Conservation (phyloP, 179 eudicot species). For the Beta corolliflora region DNA sequence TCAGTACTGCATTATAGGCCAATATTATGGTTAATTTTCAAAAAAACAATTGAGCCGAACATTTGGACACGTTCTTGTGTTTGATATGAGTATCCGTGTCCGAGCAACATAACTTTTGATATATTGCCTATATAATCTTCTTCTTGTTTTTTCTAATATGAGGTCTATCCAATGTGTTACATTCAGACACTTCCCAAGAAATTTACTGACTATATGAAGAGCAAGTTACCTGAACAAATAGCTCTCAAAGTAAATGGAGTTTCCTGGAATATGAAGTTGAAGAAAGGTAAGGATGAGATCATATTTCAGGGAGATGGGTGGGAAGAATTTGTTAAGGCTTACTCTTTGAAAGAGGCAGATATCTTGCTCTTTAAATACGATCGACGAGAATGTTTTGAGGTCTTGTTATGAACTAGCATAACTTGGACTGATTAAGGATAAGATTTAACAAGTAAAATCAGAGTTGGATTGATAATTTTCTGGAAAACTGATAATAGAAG, state of each 20-base stretch:
- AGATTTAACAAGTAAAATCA: too few relatives aligned
- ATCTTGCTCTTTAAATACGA: constrained; percentile 44
- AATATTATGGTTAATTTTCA: too few relatives aligned
- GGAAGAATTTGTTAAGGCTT: constrained; percentile 45
- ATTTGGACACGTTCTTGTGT: too few relatives aligned
- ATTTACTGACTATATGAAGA: constrained; percentile 38
- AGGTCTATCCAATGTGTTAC: neutral
- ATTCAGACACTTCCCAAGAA: constrained; percentile 52
- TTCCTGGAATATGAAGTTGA: constrained; percentile 43
- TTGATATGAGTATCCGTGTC: too few relatives aligned
- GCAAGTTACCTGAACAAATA: constrained; percentile 26
- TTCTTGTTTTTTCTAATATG: neutral
- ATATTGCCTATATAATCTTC: neutral
- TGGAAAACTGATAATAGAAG: too few relatives aligned
- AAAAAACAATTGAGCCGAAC: too few relatives aligned
- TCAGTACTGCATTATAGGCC: too few relatives aligned
- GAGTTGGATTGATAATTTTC: too few relatives aligned
- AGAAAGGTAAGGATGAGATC: constrained; percentile 24
- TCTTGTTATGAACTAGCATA: too few relatives aligned
- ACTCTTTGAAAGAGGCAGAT: constrained; percentile 40
- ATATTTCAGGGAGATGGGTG: constrained; percentile 38
- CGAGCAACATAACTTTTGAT: too few relatives aligned
- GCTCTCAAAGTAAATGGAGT: constrained; percentile 44
- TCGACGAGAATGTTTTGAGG: constrained; percentile 42
- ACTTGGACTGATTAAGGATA: too few relatives aligned